A percentile compares a stretch with the other conserved stretches of the same genome.
Evolutionary conservation across 1,284 basidiomycete species (phyloP).

Genomic region (Ganoderma sinense): DNA sequence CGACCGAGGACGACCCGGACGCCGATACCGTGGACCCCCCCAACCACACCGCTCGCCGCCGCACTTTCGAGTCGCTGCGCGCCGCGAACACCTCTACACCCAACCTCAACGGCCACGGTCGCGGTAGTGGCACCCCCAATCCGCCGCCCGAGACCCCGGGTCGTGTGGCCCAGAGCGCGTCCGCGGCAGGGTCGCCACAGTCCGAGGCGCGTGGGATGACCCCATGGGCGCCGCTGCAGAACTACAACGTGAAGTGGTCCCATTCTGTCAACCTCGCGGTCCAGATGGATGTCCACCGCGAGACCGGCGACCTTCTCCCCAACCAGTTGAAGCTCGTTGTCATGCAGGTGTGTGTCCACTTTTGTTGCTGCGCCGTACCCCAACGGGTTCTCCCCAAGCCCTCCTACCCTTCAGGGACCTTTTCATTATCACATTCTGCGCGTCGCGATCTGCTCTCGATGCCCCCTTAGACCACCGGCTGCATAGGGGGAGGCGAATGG

Average conservation of each 20-base stretch:
- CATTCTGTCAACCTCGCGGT: constrained; percentile 62
- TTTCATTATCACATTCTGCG: not conserved
- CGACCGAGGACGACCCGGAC: constrained; percentile 26
- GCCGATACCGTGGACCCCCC: constrained; percentile 8
- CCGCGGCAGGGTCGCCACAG: constrained; percentile 20
- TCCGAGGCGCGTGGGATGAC: constrained; percentile 60
- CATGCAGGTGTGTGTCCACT: constrained; percentile 55
- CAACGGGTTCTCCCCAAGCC: not conserved
- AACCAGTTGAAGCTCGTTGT: constrained; percentile 72
- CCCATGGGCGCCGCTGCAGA: constrained; percentile 59
- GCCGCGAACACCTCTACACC: constrained; percentile 23
- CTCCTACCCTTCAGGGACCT: not conserved
- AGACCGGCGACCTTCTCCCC: constrained; percentile 58
- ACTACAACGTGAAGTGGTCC: constrained; percentile 68
- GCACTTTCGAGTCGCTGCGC: constrained; percentile 19
- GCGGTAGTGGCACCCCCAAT: not conserved
- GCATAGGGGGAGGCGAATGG: not conserved
- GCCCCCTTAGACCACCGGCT: not conserved
- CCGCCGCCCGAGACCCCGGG: constrained; percentile 25
- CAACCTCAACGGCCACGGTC: constrained; percentile 11
- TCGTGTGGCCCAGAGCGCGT: constrained; percentile 19
- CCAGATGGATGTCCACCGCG: constrained; percentile 68
- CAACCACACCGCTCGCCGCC: constrained; percentile 18
- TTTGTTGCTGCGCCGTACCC: not conserved
- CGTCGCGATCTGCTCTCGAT: not conserved